Evolutionary conservation across 257 asterid species (phyloP).

Genomic region (Pogostemon cablin): DNA sequence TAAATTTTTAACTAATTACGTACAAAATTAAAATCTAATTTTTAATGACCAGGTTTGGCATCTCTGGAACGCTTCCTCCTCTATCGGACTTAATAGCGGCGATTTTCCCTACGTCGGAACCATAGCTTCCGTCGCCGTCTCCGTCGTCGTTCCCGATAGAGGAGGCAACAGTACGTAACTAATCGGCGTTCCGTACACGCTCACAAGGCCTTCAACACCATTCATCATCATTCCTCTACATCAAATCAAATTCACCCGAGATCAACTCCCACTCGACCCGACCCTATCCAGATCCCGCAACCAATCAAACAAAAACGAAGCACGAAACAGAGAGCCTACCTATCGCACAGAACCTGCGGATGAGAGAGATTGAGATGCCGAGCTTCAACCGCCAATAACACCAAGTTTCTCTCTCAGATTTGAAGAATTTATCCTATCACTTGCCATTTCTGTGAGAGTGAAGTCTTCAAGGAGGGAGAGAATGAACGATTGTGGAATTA

Average conservation of each 20-base stretch:
- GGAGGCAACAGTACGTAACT: slow-evolving; percentile 49
- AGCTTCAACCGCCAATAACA: slow-evolving; percentile 71
- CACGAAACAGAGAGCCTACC: slow-evolving; percentile 33
- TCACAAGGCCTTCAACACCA: slow-evolving; percentile 41
- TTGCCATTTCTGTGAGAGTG: too few species aligned
- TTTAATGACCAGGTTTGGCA: not conserved
- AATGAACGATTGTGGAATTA: too few species aligned
- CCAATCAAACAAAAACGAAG: not conserved
- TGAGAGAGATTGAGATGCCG: slow-evolving; percentile 61
- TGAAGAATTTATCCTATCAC: too few species aligned
- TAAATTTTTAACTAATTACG: too few species aligned
- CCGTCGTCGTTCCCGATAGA: slow-evolving; percentile 39
- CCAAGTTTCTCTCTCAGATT: not conserved
- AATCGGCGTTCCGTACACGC: slow-evolving; percentile 34
- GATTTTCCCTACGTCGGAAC: slow-evolving; percentile 38
- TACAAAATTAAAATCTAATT: too few species aligned
- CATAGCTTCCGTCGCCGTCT: slow-evolving; percentile 38
- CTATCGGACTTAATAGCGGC: slow-evolving; percentile 55
- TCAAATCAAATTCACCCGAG: slow-evolving; percentile 15
- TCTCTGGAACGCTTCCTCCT: slow-evolving; percentile 68
- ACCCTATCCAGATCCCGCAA: not conserved
- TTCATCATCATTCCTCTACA: slow-evolving; percentile 53
- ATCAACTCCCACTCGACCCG: not conserved
- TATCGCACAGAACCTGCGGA: slow-evolving; percentile 47
- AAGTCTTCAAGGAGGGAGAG: too few species aligned